Base-by-base conservation (phyloP, 2,329 filamentous ascomycete genomes). In the Orbilia brochopaga region DNA sequence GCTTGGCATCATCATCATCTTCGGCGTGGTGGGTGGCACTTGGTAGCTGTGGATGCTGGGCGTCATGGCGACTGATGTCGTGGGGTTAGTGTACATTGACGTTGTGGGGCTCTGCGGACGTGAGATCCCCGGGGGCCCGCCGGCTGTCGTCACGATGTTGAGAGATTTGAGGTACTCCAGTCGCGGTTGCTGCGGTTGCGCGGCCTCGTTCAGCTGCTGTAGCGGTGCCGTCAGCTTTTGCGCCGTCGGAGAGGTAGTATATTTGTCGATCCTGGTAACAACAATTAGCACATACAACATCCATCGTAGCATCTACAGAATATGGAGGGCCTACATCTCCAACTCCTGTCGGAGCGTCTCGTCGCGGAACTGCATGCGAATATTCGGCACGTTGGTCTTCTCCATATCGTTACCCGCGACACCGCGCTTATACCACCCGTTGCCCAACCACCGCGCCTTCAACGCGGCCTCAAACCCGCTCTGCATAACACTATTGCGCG, bases 361-460 rank as follows among this genome's bases (percentile, higher is more conserved):
- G 76, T 96, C 87, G 63, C 94, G 85, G 78, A 95, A 99, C 54
- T 91, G 90, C 78, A 95, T 91, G 61, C 94, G 85, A 72, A 96
- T 89, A 79, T 97, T 91, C 1, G 94, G 94, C 6, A 99, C 91
- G 78, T 99, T 99, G 69, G 91, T 96, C 81, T 97, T 97, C 57
- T 90, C 89, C 85, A 97, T 94, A 74, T 89, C 88, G 75, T 99
- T 99, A 13, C 94, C 94, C 62, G 85, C 84, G 40, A 90, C 88
- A 1, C 94, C 94, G 0, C 90, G 89, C 42, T 89, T 81, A 77
- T 90, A 83, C 78, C 88, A 97, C 74, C 90, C 86, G 32, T 84
- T 82, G 1, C 94, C 94, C 2, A 99, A 82, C 93, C 93, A 99
- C 79, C 92, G 87, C 78, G 92, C 87, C 81, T 99, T 99, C 77